Base-by-base conservation (phyloP, 2,329 filamentous ascomycete genomes). In the Aspergillus alliaceus region DNA sequence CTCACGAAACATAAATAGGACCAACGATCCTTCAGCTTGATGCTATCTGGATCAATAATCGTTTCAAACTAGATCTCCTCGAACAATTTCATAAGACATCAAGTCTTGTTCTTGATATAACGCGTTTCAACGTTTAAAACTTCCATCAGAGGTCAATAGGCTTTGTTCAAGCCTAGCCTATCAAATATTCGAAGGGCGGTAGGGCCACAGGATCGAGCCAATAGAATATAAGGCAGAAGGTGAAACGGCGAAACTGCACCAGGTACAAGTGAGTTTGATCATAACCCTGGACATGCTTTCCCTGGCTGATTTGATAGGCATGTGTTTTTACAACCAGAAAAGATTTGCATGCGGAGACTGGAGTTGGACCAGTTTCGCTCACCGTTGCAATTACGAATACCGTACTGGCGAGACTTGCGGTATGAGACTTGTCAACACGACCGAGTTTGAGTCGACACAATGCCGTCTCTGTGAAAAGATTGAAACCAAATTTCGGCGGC, bases 321-420 rank as follows among this genome's bases (percentile, higher is more conserved):
- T 98, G 93, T 97, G 93, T 81, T 97, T 95, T 82, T 98, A 93
- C 82, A 92, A 97, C 70, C 90, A 93, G 77, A 91, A 89, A 75
- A 84, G 86, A 67, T 96, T 90, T 84, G 77, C 77, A 57, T 98
- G 93, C 79, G 90, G 90, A 70, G 93, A 91, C 83, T 96, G 90
- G 88, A 91, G 92, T 77, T 98, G 93, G 93, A 90, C 91, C 64
- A 89, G 89, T 79, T 97, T 97, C 81, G 87, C 90, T 64, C 86
- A 93, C 76, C 93, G 96, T 74, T 98, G 93, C 83, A 88, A 90
- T 76, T 92, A 91, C 77, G 93, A 97, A 75, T 96, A 96, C 79
- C 90, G 93, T 64, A 96, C 90, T 65, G 93, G 93, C 69, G 93
- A 98, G 82, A 97, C 93, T 35, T 98, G 93, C 78, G 93, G 93